These are phyloP conservation scores for Closterium sp. DNA, from an alignment of 139 green algal genomes.

Conservation along the genomic window DNA sequence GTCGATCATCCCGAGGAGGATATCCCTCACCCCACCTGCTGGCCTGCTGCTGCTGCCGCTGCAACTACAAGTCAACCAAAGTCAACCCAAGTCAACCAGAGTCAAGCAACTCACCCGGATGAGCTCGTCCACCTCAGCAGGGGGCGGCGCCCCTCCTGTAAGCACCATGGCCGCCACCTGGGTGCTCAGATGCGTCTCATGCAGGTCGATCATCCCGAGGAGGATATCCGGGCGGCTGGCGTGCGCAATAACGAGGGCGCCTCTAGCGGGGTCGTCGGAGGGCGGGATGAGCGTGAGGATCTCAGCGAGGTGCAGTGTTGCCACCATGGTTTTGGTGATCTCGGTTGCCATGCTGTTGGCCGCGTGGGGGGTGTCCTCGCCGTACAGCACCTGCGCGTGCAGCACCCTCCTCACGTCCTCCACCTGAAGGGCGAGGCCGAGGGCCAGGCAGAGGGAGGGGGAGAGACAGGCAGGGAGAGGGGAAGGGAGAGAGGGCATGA, in stretches of 20 bases:
- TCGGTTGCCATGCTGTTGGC: constrained; percentile 31
- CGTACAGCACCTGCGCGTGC: constrained; percentile 60
- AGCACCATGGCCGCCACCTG: constrained; percentile 54
- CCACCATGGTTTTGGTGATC: constrained; percentile 35
- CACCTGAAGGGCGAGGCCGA: constrained; percentile 50
- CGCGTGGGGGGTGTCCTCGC: constrained; percentile 52
- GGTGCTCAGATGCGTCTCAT: constrained; percentile 65
- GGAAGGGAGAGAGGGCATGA: constrained; percentile 17
- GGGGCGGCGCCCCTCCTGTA: not conserved
- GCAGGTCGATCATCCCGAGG: constrained; percentile 61
- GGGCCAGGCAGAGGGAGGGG: not conserved
- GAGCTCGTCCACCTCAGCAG: constrained; percentile 22
- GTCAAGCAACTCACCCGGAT: constrained; percentile 27
- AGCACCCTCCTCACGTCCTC: constrained; percentile 69
- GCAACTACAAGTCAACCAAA: too few relatives aligned
- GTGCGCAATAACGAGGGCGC: constrained; percentile 57
- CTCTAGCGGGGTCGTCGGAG: constrained; percentile 30
- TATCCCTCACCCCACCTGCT: constrained; percentile 27
- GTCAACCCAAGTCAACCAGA: not conserved
- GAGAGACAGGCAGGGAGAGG: not conserved
- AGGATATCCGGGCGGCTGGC: constrained; percentile 65
- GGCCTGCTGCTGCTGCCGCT: constrained; percentile 25
- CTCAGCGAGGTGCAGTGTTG: constrained; percentile 60
- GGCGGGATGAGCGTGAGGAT: constrained; percentile 54
- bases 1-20: constrained; percentile 63